Conservation (phyloP, 177 flowering plant species). For the Tripterygium wilfordii region DNA sequence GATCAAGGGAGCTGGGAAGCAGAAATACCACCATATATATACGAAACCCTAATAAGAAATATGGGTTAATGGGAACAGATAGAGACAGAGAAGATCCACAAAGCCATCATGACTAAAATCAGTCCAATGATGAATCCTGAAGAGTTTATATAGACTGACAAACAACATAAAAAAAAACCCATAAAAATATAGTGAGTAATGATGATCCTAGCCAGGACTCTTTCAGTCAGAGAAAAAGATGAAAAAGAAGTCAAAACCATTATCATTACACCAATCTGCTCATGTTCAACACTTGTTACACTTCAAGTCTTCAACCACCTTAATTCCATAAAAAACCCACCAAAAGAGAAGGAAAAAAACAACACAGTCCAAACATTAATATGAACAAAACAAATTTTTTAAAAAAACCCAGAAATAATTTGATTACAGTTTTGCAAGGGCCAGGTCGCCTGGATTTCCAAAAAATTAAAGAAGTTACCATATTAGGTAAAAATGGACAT, state of each 20-base stretch:
- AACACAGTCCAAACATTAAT: constrained; percentile 11
- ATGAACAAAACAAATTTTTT: too few species aligned
- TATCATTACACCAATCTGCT: constrained; percentile 74
- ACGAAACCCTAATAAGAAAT: too few species aligned
- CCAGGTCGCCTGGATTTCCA: too few species aligned
- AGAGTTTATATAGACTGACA: constrained; percentile 28
- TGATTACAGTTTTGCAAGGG: neutral
- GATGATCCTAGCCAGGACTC: constrained; percentile 33
- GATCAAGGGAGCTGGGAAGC: too few species aligned
- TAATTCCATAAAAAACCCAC: constrained; percentile 9
- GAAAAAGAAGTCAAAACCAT: constrained; percentile 28
- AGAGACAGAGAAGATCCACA: constrained; percentile 30
- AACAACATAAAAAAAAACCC: constrained; percentile 4
- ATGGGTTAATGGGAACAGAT: too few species aligned
- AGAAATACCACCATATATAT: too few species aligned
- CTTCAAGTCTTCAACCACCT: too few species aligned
- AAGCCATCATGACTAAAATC: constrained; percentile 32
- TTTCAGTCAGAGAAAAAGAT: constrained; percentile 14
- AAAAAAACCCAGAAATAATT: constrained; percentile 1
- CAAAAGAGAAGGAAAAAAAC: too few species aligned
- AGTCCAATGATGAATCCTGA: constrained; percentile 20
- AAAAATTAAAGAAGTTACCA: constrained; percentile 2
- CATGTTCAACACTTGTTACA: constrained; percentile 25
- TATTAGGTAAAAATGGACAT: neutral
- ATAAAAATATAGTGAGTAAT: constrained; percentile 23